Evolutionary conservation across 306 rosid species (phyloP).

Genomic region (Medicago arabica): DNA sequence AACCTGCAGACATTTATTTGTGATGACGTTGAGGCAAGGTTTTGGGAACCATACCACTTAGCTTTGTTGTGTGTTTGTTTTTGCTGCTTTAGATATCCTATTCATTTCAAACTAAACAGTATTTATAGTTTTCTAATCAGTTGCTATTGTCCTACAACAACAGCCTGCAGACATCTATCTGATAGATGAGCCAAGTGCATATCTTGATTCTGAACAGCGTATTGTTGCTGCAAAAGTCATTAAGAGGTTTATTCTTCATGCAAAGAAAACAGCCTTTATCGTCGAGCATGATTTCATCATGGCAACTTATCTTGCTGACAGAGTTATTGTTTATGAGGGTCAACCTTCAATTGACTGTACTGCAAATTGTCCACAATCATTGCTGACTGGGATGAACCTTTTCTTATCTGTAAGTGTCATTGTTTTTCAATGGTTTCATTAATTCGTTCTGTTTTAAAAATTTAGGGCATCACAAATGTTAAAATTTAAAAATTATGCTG

Average conservation of each 20-base stretch:
- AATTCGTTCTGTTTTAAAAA: background rate
- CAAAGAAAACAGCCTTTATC: background rate
- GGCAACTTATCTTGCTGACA: background rate
- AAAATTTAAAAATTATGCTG: background rate
- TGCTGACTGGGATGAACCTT: background rate
- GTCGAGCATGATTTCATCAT: background rate
- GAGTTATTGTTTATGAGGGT: background rate
- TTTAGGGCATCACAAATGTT: background rate
- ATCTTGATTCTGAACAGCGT: background rate
- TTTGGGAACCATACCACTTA: background rate
- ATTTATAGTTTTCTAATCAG: slow-evolving; percentile 25
- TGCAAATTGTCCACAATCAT: background rate
- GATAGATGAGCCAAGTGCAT: slow-evolving; percentile 97
- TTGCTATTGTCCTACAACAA: slow-evolving; percentile 23
- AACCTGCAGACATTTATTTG: background rate
- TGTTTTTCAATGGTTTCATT: background rate
- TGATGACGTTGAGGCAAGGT: background rate
- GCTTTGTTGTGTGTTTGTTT: background rate
- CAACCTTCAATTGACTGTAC: background rate
- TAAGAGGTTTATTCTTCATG: background rate
- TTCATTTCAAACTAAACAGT: slow-evolving; percentile 26
- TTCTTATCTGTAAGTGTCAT: background rate
- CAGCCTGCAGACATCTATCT: slow-evolving; percentile 74
- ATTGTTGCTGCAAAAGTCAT: background rate
- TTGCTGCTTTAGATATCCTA: no score